These are phyloP conservation scores for Cordyceps sp. DNA, from an alignment of 2,329 filamentous ascomycete genomes.

Conservation along the genomic window DNA sequence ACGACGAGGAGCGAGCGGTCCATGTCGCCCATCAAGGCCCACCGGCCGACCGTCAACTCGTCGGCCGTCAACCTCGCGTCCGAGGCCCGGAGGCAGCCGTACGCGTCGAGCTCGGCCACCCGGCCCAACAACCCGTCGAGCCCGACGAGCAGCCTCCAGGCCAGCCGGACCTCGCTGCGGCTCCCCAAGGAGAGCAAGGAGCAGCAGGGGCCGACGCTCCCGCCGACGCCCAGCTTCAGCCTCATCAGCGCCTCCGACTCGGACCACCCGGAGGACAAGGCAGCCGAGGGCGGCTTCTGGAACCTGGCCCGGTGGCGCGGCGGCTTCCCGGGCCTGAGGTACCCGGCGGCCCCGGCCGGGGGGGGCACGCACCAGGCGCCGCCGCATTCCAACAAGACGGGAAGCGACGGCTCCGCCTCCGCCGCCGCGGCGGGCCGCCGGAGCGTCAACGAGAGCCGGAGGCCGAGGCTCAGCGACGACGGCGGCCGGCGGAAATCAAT, in stretches of 20 bases:
- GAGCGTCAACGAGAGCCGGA: conserved; percentile 13
- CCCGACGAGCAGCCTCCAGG: conserved; percentile 18
- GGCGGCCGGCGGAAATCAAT: conserved; percentile 13
- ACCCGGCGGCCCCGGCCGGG: conserved; percentile 10
- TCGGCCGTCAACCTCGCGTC: conserved; percentile 24
- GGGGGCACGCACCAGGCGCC: conserved; percentile 3
- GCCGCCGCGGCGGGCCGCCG: conserved; percentile 16
- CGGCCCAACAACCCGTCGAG: conserved; percentile 15
- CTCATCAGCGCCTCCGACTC: conserved; percentile 19
- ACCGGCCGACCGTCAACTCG: conserved; percentile 17
- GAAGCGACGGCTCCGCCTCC: conserved; percentile 10
- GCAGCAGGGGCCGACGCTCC: conserved; percentile 14
- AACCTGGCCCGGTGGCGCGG: conserved; percentile 37
- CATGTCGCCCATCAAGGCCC: conserved; percentile 32
- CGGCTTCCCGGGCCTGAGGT: conserved; percentile 17
- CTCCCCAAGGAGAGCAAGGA: conserved; percentile 9
- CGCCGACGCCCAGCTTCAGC: conserved; percentile 39
- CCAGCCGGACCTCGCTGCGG: conserved; percentile 10
- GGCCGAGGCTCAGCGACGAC: conserved; percentile 10
- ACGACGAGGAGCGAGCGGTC: conserved; percentile 35
- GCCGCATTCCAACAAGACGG: conserved; percentile 18
- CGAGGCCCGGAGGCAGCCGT: conserved; percentile 28
- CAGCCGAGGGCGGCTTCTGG: conserved; percentile 36
- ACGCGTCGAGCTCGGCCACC: conserved; percentile 12
- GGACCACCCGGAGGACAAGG: conserved; percentile 23